phyloP scores from a whole-genome alignment of 176 grass and related monocot genomes.

The Chloris gayana region DNA sequence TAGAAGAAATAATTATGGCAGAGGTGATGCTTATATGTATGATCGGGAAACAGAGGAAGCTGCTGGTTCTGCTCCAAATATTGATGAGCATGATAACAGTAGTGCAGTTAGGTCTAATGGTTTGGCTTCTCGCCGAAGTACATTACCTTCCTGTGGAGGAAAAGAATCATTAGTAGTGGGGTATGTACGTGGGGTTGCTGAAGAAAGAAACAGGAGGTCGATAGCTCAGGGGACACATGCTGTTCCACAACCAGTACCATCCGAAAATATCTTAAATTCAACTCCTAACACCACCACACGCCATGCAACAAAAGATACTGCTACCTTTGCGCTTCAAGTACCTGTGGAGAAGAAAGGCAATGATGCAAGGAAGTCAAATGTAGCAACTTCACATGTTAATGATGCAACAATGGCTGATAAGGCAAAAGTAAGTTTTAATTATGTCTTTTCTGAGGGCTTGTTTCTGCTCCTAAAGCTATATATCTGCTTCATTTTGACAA shows the following conservation, averaged over 20 bases:
- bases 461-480: conserved; percentile 12
- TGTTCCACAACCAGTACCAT: conserved; percentile 53
- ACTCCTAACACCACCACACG: conserved; percentile 58
- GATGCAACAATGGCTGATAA: conserved; percentile 34
- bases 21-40: conserved; percentile 37
- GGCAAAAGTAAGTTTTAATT: conserved; percentile 58
- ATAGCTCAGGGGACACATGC: conserved; percentile 45
- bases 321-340: conserved; percentile 32
- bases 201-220: conserved; percentile 50
- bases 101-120: conserved; percentile 40
- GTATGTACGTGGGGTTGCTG: conserved; percentile 54
- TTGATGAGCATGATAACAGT: conserved; percentile 45
- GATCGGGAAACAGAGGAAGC: conserved; percentile 40
- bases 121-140: conserved; percentile 44
- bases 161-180: conserved; percentile 44
- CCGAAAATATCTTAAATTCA: conserved; percentile 62
- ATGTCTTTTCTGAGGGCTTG: conserved; percentile 1
- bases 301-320: conserved; percentile 39
- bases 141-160: conserved; percentile 35
- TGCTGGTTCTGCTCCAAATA: conserved; percentile 44
- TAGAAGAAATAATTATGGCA: conserved; percentile 50
- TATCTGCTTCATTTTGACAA: neutral
- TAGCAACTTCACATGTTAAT: conserved; percentile 39
- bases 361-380: conserved; percentile 45
- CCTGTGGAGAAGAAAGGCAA: conserved; percentile 32